Base-by-base conservation (phyloP, 1,284 basidiomycete species). In the Ceratobasidium sp. region DNA sequence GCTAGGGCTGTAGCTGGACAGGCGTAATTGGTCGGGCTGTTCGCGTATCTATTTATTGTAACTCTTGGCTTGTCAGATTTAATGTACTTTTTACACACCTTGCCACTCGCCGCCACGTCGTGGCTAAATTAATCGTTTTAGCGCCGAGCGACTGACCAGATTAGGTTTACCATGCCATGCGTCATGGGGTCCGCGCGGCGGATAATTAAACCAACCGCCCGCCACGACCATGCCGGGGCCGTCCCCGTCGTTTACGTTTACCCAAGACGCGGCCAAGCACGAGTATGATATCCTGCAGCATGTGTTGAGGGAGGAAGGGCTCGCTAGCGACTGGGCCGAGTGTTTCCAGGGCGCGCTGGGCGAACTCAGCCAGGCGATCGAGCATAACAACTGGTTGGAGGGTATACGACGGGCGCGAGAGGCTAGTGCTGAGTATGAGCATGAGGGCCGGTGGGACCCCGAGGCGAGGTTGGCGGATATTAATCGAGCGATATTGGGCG, bases 401-500 rank as follows among this genome's bases (percentile, higher is more conserved):
- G 73, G 73, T 7, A 67, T 76, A 20, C 61, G 73, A 5, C 66
- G n/a, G 49, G 73, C 73, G 15, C 15, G 53, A 33, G 73, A 76
- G 63, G 49, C 28, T 13, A 63, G 67, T 2, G n/a, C 40, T 10
- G 44, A 15, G 12, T 61, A 44, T 7, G 58, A 44, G 20, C 33
- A 23, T 15, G 18, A 33, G 23, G 51, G 39, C 13, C 61, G 61
- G 12, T 76, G 73, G 73, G 73, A 76, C 26, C 20, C 23, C 10
- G 73, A 76, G 40, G 28, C 73, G n/a, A 26, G 61, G 42, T n/a
- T 76, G 61, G 73, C 73, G 5, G 73, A 76, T 33, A 76, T 76
- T 51, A 76, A 76, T 40, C 73, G 73, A 7, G 61, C 73, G 7
- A 76, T 76, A 42, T 56, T 58, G 61, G 73, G 51, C 3, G 26